Conservation (phyloP, 2,329 filamentous ascomycete species). For the Neofusicoccum cordaticola region DNA sequence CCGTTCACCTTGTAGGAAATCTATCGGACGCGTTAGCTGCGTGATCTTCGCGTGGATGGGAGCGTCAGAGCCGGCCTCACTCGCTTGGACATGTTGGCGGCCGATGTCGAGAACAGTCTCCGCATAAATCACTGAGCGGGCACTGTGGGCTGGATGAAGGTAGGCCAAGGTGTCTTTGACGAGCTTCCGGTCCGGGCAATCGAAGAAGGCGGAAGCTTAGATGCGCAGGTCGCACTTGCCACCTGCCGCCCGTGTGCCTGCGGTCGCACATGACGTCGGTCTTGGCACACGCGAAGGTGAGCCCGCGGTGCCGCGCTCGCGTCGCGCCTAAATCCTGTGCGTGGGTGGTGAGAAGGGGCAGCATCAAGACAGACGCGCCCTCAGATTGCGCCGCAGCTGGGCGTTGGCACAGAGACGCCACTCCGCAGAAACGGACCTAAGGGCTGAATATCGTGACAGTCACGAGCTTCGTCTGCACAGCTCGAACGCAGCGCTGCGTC, state of each 20-base stretch:
- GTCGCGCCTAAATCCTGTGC: neutral
- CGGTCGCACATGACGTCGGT: constrained; percentile 1
- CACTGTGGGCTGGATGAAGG: neutral
- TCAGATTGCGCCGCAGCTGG: neutral
- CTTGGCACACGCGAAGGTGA: neutral
- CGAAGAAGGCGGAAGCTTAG: neutral
- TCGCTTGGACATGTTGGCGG: constrained; percentile 15
- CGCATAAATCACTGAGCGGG: neutral
- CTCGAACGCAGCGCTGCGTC: neutral
- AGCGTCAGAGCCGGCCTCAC: neutral
- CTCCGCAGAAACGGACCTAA: neutral
- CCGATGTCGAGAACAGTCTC: neutral
- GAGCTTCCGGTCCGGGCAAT: neutral
- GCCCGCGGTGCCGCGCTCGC: neutral
- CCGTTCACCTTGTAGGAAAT: constrained; percentile 49
- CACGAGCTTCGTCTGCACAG: neutral
- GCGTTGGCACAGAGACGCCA: neutral
- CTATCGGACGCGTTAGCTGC: constrained; percentile 26
- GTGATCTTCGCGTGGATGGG: neutral
- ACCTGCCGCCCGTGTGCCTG: neutral
- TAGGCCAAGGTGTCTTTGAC: neutral
- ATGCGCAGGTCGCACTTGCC: neutral
- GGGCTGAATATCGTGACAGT: neutral
- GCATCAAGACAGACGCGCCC: neutral
- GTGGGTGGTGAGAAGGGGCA: neutral